Evolutionary conservation across 2,329 filamentous ascomycete genomes (phyloP).

Genomic region (Sphaerulina vaccinii): DNA sequence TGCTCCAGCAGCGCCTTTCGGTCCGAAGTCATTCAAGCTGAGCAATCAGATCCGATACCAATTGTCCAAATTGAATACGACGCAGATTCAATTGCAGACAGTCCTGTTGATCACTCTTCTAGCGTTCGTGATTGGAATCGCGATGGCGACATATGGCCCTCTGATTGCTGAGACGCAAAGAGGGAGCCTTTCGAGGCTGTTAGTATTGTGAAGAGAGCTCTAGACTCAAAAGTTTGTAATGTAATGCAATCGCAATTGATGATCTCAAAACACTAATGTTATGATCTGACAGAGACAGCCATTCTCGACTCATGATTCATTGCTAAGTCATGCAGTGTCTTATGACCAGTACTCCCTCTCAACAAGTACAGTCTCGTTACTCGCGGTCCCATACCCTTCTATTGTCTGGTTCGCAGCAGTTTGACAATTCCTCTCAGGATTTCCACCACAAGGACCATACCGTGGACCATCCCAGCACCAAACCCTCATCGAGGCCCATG

Average conservation of each 20-base stretch:
- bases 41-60: slow-evolving; percentile 21
- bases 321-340: too few relatives aligned
- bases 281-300: too few relatives aligned
- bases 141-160: slow-evolving; percentile 16
- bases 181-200: background rate
- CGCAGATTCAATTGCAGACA: slow-evolving; percentile 14
- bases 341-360: too few relatives aligned
- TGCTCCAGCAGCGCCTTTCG: slow-evolving; percentile 24
- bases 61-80: slow-evolving; percentile 16
- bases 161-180: background rate
- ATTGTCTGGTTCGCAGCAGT: too few relatives aligned
- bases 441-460: background rate
- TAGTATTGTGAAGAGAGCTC: slow-evolving; percentile 1
- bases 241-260: too few relatives aligned
- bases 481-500: background rate
- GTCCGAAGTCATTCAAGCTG: slow-evolving; percentile 22
- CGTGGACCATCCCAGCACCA: background rate
- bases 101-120: slow-evolving; percentile 19
- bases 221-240: background rate
- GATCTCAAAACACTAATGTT: too few relatives aligned
- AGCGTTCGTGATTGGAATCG: slow-evolving; percentile 19
- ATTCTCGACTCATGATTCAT: too few relatives aligned
- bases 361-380: too few relatives aligned
- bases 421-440: too few relatives aligned
- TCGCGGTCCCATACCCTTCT: too few relatives aligned